Conservation (phyloP, 768 basidiomycete species). For the Mrakia blollopis region DNA sequence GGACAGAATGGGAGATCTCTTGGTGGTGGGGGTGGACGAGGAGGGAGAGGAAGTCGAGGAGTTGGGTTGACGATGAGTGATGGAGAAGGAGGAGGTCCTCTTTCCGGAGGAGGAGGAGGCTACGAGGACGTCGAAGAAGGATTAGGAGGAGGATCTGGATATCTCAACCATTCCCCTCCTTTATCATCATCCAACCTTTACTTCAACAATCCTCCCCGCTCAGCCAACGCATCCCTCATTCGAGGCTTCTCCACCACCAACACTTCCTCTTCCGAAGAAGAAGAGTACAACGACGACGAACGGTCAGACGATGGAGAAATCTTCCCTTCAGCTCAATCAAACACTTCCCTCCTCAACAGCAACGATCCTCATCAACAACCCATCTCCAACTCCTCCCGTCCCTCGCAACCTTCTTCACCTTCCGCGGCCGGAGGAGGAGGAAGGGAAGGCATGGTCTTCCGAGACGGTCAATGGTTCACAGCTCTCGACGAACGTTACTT, state of each 20-base stretch:
- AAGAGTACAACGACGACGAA: slow-evolving; percentile 39
- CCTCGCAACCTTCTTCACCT: slow-evolving; percentile 28
- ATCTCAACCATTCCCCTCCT: background rate
- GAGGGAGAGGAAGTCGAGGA: background rate
- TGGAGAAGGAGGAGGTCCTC: too few relatives aligned
- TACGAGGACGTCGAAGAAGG: slow-evolving; percentile 24
- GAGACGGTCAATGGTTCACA: slow-evolving; percentile 92
- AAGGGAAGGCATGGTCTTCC: slow-evolving; percentile 44
- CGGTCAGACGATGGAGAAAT: slow-evolving; percentile 66
- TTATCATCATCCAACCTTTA: background rate
- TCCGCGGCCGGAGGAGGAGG: background rate
- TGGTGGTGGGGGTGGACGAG: background rate
- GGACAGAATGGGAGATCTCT: slow-evolving; percentile 15
- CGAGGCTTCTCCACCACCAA: slow-evolving; percentile 23
- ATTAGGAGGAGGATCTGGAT: background rate
- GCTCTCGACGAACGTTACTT: slow-evolving; percentile 89
- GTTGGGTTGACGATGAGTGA: too few relatives aligned
- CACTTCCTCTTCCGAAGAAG: slow-evolving; percentile 45
- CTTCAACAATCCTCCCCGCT: slow-evolving; percentile 15
- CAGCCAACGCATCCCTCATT: slow-evolving; percentile 23
- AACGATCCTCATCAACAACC: slow-evolving; percentile 35
- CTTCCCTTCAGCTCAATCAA: slow-evolving; percentile 50
- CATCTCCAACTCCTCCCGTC: slow-evolving; percentile 30
- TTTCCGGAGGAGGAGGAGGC: background rate
- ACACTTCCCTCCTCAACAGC: slow-evolving; percentile 1